Percentiles rank a stretch among this genome's conserved stretches.
Conservation (phyloP, 192 early-diverging fungal species). For the Entomortierella chlamydospora region DNA sequence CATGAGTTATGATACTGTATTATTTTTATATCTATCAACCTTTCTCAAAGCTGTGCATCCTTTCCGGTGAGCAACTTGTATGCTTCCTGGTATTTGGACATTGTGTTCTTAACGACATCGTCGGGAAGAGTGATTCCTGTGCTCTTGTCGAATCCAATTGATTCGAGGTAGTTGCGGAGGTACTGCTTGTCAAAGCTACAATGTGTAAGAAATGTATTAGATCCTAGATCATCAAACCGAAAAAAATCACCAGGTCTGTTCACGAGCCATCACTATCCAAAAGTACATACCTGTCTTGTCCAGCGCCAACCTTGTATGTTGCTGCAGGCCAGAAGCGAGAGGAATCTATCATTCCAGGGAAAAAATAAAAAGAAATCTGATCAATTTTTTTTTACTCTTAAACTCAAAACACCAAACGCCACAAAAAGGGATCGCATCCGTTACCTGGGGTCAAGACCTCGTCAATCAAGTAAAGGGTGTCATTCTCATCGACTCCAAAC, state of each 20-base stretch:
- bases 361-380: conserved; percentile 10
- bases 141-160: conserved; percentile 90
- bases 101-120: conserved; percentile 85
- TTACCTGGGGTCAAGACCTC: conserved; percentile 96
- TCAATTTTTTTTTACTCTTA: too few relatives aligned
- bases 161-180: conserved; percentile 92
- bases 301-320: conserved; percentile 79
- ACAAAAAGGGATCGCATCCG: not conserved
- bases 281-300: conserved; percentile 70
- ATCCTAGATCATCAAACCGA: too few relatives aligned
- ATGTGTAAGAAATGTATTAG: conserved; percentile 1
- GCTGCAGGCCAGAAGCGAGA: conserved; percentile 96
- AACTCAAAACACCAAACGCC: too few relatives aligned
- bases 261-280: not conserved
- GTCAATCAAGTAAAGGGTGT: conserved; percentile 88
- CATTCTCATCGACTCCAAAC: conserved; percentile 92
- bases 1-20: too few relatives aligned
- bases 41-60: conserved; percentile 65
- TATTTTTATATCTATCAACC: not conserved
- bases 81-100: conserved; percentile 92
- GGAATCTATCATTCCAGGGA: conserved; percentile 74
- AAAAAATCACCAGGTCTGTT: too few relatives aligned
- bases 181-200: conserved; percentile 96
- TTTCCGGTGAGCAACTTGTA: conserved; percentile 86
- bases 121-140: conserved; percentile 86